A percentile compares a stretch with the other conserved stretches of the same genome.
These are phyloP conservation scores for Penicillium decumbens DNA, from an alignment of 2,329 filamentous ascomycete genomes.

Conservation along the genomic window DNA sequence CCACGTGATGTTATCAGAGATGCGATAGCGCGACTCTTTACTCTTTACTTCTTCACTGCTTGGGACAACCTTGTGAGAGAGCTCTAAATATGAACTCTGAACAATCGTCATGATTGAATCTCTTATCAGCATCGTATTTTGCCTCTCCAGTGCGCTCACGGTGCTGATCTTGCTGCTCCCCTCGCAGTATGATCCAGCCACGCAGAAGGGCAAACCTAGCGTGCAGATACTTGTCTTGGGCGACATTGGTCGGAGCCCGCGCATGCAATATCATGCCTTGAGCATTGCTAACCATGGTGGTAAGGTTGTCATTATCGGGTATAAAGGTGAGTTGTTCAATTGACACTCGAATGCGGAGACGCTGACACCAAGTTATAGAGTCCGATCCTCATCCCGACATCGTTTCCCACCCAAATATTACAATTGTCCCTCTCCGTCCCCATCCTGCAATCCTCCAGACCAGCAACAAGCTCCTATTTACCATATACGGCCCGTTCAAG, in stretches of 20 bases:
- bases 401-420: slow-evolving; percentile 62
- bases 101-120: slow-evolving; percentile 31
- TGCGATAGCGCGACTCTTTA: neutral
- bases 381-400: slow-evolving; percentile 78
- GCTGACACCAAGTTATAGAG: slow-evolving; percentile 48
- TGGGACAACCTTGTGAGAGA: neutral
- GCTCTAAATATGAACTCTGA: neutral
- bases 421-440: slow-evolving; percentile 63
- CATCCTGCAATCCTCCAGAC: slow-evolving; percentile 64
- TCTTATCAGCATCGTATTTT: slow-evolving; percentile 37
- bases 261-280: slow-evolving; percentile 97
- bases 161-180: slow-evolving; percentile 52
- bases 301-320: slow-evolving; percentile 80
- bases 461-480: slow-evolving; percentile 68
- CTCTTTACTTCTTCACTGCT: too few species aligned
- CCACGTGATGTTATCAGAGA: slow-evolving; percentile 8
- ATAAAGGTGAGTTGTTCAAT: slow-evolving; percentile 57
- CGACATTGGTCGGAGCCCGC: slow-evolving; percentile 90
- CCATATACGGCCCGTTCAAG: slow-evolving; percentile 74
- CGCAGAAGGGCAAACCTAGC: slow-evolving; percentile 41
- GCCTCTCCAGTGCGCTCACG: slow-evolving; percentile 48
- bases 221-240: slow-evolving; percentile 88
- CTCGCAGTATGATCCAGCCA: slow-evolving; percentile 44
- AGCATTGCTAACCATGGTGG: slow-evolving; percentile 81
- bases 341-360: neutral